A percentile compares a stretch with the other conserved stretches of the same genome.
Conservation (phyloP, 441 rosid genomes). For the Oxalis stricta region DNA sequence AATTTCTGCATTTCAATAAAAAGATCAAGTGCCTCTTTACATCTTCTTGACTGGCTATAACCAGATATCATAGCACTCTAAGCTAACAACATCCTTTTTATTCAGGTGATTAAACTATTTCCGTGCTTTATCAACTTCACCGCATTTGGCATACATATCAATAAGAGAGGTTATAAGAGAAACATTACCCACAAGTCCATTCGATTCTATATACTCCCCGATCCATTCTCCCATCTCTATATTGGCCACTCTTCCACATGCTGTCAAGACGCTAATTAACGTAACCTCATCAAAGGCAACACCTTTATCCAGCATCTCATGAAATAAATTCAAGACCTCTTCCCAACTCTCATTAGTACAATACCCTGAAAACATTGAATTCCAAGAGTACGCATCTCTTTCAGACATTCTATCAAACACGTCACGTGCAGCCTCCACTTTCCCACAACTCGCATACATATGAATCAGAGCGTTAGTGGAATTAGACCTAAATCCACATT, state of each 20-base stretch:
- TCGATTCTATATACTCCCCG: slow-evolving; percentile 7
- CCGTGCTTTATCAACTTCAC: slow-evolving; percentile 15
- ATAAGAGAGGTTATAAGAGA: slow-evolving; percentile 15
- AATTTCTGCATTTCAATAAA: slow-evolving; percentile 23
- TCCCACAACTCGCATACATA: slow-evolving; percentile 12
- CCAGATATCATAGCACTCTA: slow-evolving; percentile 34
- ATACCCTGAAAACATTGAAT: slow-evolving; percentile 22
- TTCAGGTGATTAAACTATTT: slow-evolving; percentile 22
- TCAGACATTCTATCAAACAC: slow-evolving; percentile 17
- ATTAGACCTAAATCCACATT: slow-evolving; percentile 4
- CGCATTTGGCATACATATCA: slow-evolving; percentile 19
- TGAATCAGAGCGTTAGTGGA: slow-evolving; percentile 12
- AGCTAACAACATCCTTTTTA: slow-evolving; percentile 23
- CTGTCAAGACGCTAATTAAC: slow-evolving; percentile 15
- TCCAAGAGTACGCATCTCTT: slow-evolving; percentile 19
- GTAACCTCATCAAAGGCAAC: slow-evolving; percentile 15
- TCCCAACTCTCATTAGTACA: slow-evolving; percentile 13
- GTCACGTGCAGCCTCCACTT: slow-evolving; percentile 8
- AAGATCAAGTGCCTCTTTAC: slow-evolving; percentile 16
- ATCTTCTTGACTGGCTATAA: slow-evolving; percentile 19
- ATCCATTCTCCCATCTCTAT: slow-evolving; percentile 16
- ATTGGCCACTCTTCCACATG: slow-evolving; percentile 19
- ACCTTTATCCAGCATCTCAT: slow-evolving; percentile 7
- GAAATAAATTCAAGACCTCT: slow-evolving; percentile 11
- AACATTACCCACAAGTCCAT: slow-evolving; percentile 5